These are phyloP conservation scores for Aspergillus leporis DNA, from an alignment of 495 filamentous ascomycete species.

Conservation along the genomic window DNA sequence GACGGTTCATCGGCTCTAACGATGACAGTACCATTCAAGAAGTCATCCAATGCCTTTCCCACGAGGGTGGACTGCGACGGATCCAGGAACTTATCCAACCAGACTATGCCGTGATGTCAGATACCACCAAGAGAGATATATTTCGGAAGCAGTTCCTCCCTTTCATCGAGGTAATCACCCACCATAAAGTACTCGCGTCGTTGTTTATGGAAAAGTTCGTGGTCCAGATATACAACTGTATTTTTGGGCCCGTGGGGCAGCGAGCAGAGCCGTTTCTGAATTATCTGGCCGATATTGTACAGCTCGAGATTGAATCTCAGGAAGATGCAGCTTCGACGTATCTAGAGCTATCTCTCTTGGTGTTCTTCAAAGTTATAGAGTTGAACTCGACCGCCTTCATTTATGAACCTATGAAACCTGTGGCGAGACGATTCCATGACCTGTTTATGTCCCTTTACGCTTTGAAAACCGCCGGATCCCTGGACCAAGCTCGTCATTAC, in stretches of 20 bases:
- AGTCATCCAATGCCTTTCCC: slow-evolving; percentile 29
- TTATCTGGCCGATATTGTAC: slow-evolving; percentile 28
- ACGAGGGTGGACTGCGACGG: slow-evolving; percentile 27
- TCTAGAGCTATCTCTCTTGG: slow-evolving; percentile 21
- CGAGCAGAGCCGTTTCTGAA: slow-evolving; percentile 45
- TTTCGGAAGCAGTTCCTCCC: slow-evolving; percentile 45
- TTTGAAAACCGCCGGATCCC: slow-evolving; percentile 5
- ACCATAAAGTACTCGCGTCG: slow-evolving; percentile 52
- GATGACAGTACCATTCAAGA: slow-evolving; percentile 28
- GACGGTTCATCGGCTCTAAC: slow-evolving; percentile 23
- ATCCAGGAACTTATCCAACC: slow-evolving; percentile 29
- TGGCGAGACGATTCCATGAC: slow-evolving; percentile 17
- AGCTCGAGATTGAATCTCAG: slow-evolving; percentile 4
- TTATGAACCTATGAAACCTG: slow-evolving; percentile 21
- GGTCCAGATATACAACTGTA: slow-evolving; percentile 56
- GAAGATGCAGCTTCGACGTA: slow-evolving; percentile 7
- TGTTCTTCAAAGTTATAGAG: slow-evolving; percentile 31
- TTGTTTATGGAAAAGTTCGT: slow-evolving; percentile 54
- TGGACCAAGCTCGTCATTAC: slow-evolving; percentile 14
- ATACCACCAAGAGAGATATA: slow-evolving; percentile 21
- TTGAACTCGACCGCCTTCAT: slow-evolving; percentile 34
- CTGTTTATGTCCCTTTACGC: slow-evolving; percentile 10
- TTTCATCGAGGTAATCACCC: slow-evolving; percentile 53
- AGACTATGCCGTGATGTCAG: slow-evolving; percentile 22
- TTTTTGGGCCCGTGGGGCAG: slow-evolving; percentile 52